Conservation (phyloP, 441 rosid species). For the Dalechampia spathulata region DNA sequence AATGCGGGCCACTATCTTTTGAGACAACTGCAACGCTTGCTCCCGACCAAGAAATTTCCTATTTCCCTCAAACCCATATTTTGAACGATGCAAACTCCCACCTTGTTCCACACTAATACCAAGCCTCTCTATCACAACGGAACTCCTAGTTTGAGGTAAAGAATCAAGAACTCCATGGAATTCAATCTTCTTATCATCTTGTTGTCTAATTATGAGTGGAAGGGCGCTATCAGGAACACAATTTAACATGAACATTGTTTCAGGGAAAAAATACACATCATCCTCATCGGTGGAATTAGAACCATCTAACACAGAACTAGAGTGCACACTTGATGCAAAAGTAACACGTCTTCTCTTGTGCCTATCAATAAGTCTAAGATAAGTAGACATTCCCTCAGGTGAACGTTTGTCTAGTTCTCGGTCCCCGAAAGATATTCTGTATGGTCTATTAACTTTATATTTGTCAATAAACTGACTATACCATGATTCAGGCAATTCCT, state of each 20-base stretch:
- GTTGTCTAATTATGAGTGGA: conserved; percentile 29
- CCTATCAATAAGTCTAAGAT: conserved; percentile 45
- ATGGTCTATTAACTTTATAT: conserved; percentile 45
- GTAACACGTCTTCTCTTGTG: conserved; percentile 70
- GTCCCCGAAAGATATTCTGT: conserved; percentile 43
- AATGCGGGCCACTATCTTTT: conserved; percentile 57
- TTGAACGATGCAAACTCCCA: conserved; percentile 46
- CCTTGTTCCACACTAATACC: conserved; percentile 67
- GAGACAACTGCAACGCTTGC: conserved; percentile 58
- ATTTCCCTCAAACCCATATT: conserved; percentile 34
- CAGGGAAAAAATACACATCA: conserved; percentile 62
- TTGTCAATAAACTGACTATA: conserved; percentile 68
- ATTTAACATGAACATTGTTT: conserved; percentile 62
- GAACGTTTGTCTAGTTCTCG: conserved; percentile 63
- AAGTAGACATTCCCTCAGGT: conserved; percentile 65
- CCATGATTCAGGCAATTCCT: conserved; percentile 84
- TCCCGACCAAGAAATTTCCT: conserved; percentile 53
- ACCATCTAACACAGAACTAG: conserved; percentile 41
- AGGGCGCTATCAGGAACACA: conserved; percentile 81
- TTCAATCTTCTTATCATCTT: conserved; percentile 43
- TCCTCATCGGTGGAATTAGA: conserved; percentile 45
- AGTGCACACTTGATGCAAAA: conserved; percentile 30
- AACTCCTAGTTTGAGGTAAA: conserved; percentile 61
- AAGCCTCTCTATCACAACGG: conserved; percentile 75
- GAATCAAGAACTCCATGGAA: conserved; percentile 63